A percentile compares a stretch with the other conserved stretches of the same genome.
Evolutionary conservation across 305 asterid species (phyloP).

Genomic region (Fraxinus xanthoxyloides): DNA sequence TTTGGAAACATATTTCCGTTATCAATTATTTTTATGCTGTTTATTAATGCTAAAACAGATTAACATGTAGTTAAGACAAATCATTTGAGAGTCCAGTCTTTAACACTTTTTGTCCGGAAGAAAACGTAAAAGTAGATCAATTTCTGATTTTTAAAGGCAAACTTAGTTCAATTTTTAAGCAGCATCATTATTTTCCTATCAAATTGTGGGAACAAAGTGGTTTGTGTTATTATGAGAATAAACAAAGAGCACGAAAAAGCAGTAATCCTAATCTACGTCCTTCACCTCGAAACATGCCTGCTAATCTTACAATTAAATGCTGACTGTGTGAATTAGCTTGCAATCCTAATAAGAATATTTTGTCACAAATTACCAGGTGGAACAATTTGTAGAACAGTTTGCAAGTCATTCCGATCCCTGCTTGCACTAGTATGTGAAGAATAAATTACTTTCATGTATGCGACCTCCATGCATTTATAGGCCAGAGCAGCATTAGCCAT

Average conservation of each 20-base stretch:
- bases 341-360: slow-evolving; percentile 16
- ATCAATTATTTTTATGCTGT: background rate
- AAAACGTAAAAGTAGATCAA: background rate
- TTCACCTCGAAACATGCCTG: slow-evolving; percentile 5
- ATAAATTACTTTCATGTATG: slow-evolving; percentile 85
- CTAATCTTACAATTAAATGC: slow-evolving; percentile 1
- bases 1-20: background rate
- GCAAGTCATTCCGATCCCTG: slow-evolving; percentile 70
- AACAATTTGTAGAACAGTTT: slow-evolving; percentile 59
- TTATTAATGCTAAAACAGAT: background rate
- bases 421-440: slow-evolving; percentile 59
- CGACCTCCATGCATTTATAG: slow-evolving; percentile 90
- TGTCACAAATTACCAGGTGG: slow-evolving; percentile 61
- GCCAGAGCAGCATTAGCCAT: slow-evolving; percentile 96
- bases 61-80: background rate
- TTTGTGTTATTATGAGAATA: background rate
- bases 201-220: slow-evolving; percentile 3
- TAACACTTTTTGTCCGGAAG: background rate
- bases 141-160: slow-evolving; percentile 2
- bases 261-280: background rate
- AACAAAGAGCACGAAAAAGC: background rate
- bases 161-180: background rate
- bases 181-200: slow-evolving; percentile 1
- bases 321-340: background rate
- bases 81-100: background rate